phyloP scores from a whole-genome alignment of 2,329 filamentous ascomycete species.

The Alternaria brassicicola region DNA sequence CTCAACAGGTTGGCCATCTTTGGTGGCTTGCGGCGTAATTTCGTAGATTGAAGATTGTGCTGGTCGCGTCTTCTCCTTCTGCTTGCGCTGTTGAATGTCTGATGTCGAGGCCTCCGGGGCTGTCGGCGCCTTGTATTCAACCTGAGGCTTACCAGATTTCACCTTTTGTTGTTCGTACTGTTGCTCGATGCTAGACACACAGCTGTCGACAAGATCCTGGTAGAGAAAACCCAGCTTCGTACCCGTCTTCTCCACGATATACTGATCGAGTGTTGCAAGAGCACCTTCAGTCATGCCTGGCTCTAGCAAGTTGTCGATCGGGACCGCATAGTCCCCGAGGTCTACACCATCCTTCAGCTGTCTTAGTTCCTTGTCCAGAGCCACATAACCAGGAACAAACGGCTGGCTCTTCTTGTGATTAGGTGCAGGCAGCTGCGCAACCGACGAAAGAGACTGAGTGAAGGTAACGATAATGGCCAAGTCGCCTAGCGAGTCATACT shows the following conservation, averaged over 20 bases:
- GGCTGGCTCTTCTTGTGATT: slow-evolving; percentile 50
- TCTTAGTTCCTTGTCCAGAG: slow-evolving; percentile 50
- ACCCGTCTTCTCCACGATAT: slow-evolving; percentile 45
- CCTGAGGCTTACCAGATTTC: background rate
- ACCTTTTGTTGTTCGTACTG: background rate
- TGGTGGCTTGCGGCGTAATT: background rate
- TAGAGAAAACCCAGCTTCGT: slow-evolving; percentile 7
- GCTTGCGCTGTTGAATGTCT: background rate
- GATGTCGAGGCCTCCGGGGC: background rate
- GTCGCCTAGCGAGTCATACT: slow-evolving; percentile 46
- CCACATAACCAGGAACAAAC: slow-evolving; percentile 45
- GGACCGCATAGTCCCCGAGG: slow-evolving; percentile 46
- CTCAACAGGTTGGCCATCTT: background rate
- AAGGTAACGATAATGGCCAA: slow-evolving; percentile 51
- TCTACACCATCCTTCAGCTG: slow-evolving; percentile 35
- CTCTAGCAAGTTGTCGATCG: slow-evolving; percentile 53
- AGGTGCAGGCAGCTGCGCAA: slow-evolving; percentile 45
- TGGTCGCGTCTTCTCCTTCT: slow-evolving; percentile 5
- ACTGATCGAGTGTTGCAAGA: slow-evolving; percentile 46
- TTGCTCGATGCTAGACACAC: background rate
- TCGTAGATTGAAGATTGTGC: background rate
- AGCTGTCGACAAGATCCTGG: background rate
- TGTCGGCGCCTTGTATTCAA: background rate
- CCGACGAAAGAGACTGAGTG: slow-evolving; percentile 47
- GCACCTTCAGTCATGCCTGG: slow-evolving; percentile 49